These are phyloP conservation scores for Lasiosphaeria ovina DNA, from an alignment of 495 filamentous ascomycete species.

Conservation along the genomic window DNA sequence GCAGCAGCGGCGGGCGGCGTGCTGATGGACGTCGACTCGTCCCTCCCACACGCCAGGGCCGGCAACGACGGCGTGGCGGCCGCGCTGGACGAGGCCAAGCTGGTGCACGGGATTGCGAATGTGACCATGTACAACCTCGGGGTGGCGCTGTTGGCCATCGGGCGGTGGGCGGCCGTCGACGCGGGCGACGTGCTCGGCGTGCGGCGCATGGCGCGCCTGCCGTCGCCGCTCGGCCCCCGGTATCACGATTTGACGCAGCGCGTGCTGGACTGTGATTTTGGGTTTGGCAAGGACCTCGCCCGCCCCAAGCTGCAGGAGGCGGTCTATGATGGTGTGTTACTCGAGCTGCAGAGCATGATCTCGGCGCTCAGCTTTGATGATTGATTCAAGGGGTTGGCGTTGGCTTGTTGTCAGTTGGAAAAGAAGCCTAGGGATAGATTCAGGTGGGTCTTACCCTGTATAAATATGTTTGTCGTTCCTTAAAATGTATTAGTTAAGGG, in stretches of 20 bases:
- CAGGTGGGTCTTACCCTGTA: no score
- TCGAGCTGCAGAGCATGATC: slow-evolving; percentile 21
- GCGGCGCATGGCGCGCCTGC: slow-evolving; percentile 7
- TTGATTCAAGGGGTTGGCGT: not conserved
- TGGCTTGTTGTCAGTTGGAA: not conserved
- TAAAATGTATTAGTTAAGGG: no score
- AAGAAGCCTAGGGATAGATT: no score
- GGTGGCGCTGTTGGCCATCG: slow-evolving; percentile 27
- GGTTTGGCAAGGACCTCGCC: slow-evolving; percentile 16
- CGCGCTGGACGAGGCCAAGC: slow-evolving; percentile 17
- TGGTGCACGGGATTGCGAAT: slow-evolving; percentile 25
- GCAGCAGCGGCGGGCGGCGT: not conserved
- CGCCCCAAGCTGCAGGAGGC: slow-evolving; percentile 19
- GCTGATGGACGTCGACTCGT: slow-evolving; percentile 9
- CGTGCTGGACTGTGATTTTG: slow-evolving; percentile 21
- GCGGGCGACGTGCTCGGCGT: slow-evolving; percentile 10
- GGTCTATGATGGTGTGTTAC: slow-evolving; percentile 11
- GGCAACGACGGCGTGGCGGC: not conserved
- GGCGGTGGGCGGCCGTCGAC: slow-evolving; percentile 20
- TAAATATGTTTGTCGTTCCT: no score
- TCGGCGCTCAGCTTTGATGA: slow-evolving; percentile 10
- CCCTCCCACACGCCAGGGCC: no score
- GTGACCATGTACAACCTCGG: slow-evolving; percentile 26
- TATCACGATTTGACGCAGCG: slow-evolving; percentile 13
- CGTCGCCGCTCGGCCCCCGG: slow-evolving; percentile 9